Percentiles rank a stretch among this genome's conserved stretches.
Evolutionary conservation across 192 early-diverging fungal species (phyloP).

Genomic region (Phycomyces blakesleeanus): DNA sequence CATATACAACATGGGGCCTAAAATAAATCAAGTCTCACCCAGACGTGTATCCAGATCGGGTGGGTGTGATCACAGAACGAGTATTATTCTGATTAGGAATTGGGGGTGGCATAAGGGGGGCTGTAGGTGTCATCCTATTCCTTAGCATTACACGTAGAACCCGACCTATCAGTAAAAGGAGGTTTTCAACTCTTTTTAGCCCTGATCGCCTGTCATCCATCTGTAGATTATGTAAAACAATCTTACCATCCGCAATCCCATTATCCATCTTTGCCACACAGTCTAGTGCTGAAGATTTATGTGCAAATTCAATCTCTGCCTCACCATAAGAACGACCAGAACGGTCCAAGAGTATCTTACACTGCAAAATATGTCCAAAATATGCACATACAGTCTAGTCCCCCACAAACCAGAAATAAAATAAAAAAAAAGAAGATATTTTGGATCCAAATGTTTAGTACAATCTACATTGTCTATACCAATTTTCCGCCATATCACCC

Average conservation of each 20-base stretch:
- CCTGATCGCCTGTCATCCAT: neutral
- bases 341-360: constrained; percentile 35
- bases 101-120: neutral
- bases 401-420: too few species aligned
- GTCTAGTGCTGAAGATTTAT: constrained; percentile 38
- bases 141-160: constrained; percentile 34
- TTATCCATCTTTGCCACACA: constrained; percentile 45
- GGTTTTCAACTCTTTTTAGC: neutral
- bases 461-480: too few species aligned
- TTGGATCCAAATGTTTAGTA: too few species aligned
- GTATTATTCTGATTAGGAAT: neutral
- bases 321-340: constrained; percentile 40
- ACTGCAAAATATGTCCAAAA: constrained; percentile 32
- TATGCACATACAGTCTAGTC: constrained; percentile 34
- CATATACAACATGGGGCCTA: too few species aligned
- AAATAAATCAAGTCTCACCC: neutral
- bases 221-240: too few species aligned
- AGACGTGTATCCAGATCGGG: neutral
- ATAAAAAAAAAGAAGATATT: too few species aligned
- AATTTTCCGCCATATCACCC: too few species aligned
- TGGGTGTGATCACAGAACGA: neutral
- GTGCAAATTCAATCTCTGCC: constrained; percentile 45
- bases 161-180: constrained; percentile 13
- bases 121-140: neutral
- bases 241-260: constrained; percentile 46